Evolutionary conservation across 75 land plant species (phyloP), one percentile per base, ranked within the genome.

Genomic region (Selaginella moellendorffii): DNA sequence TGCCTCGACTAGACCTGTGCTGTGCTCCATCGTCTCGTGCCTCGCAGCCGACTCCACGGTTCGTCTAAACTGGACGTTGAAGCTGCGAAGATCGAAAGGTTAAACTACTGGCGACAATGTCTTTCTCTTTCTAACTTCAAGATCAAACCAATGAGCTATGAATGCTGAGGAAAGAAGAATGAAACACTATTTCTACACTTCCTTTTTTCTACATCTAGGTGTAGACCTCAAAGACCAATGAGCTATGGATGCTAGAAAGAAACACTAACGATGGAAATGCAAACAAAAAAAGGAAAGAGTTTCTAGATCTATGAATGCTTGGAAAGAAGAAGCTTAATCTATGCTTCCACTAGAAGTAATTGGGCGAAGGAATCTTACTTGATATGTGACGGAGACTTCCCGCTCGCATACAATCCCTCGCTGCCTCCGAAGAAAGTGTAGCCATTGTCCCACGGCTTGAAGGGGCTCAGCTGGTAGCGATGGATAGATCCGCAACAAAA

Each of bases 1-100:
- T 56, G 59, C 59, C 19, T 56, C 59, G 9, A 56, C 59, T 5
- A 56, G 59, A 2, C 59, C 59, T 5, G 59, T 56, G 59, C 59
- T 56, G 24, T 56, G 59, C 19, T 56, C 59, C 59, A 56, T 56
- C 9, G 24, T 2, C 8, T 56, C 59, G 24, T 56, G 59, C n/a
- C 59, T 5, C 8, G 19, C 5, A 9, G 59, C 59, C 8, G 59
- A 56, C n/a, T 56, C 59, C 8, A 8, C 24, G 9, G 59, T 56
- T 56, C 59, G 8, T 56, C 5, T 56, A 25, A 56, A 56, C 59
- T 19, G 5, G 59, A 25, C 24, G 24, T 56, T 24, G 9, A 56
- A 56, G 19, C 59, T 56, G 59, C n/a, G 46, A 36, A 36, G 46
- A 36, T 5, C 46, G 46, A 5, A 5, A 5, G 5, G 14, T 36